Evolutionary conservation across 129 eudicot genomes (phyloP).

Genomic region (Artemisia annua): DNA sequence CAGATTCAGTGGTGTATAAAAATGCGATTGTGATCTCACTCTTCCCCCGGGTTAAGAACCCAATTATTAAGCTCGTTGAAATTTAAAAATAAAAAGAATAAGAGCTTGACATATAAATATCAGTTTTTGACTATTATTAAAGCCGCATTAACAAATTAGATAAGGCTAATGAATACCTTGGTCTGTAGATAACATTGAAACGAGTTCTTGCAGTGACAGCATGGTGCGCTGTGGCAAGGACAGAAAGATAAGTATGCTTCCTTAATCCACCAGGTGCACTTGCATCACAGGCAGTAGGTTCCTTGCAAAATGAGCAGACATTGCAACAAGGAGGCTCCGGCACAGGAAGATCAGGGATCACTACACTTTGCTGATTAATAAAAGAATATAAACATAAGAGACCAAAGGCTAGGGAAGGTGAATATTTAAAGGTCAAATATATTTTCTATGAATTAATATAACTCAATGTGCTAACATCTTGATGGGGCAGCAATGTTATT

Average conservation of each 20-base stretch:
- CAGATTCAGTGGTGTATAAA: not conserved
- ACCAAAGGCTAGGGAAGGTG: not conserved
- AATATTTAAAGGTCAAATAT: not conserved
- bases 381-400: slow-evolving; percentile 20
- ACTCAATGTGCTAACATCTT: slow-evolving; percentile 54
- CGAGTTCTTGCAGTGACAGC: slow-evolving; percentile 65
- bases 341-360: slow-evolving; percentile 67
- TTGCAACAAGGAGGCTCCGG: slow-evolving; percentile 69
- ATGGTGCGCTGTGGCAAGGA: slow-evolving; percentile 88
- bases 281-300: slow-evolving; percentile 75
- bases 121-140: not conserved
- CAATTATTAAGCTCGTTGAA: not conserved
- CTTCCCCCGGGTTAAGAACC: not conserved
- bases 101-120: not conserved
- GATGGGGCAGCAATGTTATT: slow-evolving; percentile 69
- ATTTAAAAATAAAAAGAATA: too few relatives aligned
- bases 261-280: slow-evolving; percentile 89
- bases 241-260: slow-evolving; percentile 73
- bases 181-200: slow-evolving; percentile 48
- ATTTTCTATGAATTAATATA: not conserved
- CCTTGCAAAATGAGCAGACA: slow-evolving; percentile 82
- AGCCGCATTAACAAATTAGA: slow-evolving; percentile 7
- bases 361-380: slow-evolving; percentile 69
- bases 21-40: not conserved
- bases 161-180: slow-evolving; percentile 54